Percentiles rank a stretch among this genome's conserved stretches.
Conservation (phyloP, 2,329 filamentous ascomycete species). For the Furcasterigmium sp. region DNA sequence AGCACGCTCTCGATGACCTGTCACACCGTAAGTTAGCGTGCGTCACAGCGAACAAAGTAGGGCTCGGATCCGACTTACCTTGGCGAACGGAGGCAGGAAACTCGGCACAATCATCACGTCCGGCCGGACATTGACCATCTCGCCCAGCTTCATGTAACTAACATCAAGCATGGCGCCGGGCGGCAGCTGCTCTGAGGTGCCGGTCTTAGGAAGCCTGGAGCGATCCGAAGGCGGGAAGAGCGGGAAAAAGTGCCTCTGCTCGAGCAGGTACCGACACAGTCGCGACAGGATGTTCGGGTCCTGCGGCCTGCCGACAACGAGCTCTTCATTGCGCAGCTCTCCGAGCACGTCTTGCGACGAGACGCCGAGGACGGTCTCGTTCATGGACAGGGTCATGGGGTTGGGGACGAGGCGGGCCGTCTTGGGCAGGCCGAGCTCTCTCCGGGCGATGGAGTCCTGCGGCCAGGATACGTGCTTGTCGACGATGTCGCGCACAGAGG, state of each 20-base stretch:
- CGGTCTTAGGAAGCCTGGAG: slow-evolving; percentile 59
- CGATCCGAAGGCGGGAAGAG: slow-evolving; percentile 77
- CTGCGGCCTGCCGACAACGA: slow-evolving; percentile 49
- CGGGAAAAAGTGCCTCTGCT: slow-evolving; percentile 88
- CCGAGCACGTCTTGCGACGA: slow-evolving; percentile 80
- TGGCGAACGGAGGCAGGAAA: slow-evolving; percentile 78
- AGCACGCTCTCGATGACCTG: slow-evolving; percentile 89
- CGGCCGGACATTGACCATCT: slow-evolving; percentile 81
- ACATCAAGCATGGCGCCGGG: slow-evolving; percentile 78
- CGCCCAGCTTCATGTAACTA: slow-evolving; percentile 80
- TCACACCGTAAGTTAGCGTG: slow-evolving; percentile 1
- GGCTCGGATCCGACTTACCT: slow-evolving; percentile 47
- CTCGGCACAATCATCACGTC: slow-evolving; percentile 84
- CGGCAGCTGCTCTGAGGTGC: slow-evolving; percentile 51
- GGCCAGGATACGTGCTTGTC: slow-evolving; percentile 86
- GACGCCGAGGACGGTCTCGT: slow-evolving; percentile 78
- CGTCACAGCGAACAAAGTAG: not conserved
- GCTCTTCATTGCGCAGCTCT: slow-evolving; percentile 73
- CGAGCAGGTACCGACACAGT: slow-evolving; percentile 72
- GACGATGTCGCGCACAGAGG: slow-evolving; percentile 77
- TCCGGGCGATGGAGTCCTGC: slow-evolving; percentile 55
- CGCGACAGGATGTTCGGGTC: slow-evolving; percentile 62
- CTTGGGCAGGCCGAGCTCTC: slow-evolving; percentile 75
- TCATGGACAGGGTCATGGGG: slow-evolving; percentile 82
- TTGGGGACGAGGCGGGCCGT: slow-evolving; percentile 77